phyloP scores from a whole-genome alignment of 805 yeast species.

The Pichia rugopelliculosa region DNA sequence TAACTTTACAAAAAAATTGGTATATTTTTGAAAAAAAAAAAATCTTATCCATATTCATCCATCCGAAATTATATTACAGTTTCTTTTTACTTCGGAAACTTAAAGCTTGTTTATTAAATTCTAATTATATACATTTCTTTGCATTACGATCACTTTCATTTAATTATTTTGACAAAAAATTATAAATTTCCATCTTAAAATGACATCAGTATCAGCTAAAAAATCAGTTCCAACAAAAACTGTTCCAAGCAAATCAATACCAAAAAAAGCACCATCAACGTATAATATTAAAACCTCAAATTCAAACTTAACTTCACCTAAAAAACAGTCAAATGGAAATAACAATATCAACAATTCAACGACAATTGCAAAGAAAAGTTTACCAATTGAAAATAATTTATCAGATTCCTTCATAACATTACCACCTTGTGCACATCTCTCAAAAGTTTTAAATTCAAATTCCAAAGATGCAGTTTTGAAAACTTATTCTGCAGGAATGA shows the following conservation, averaged over 20 bases:
- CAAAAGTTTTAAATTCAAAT: slow-evolving; percentile 39
- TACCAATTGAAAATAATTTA: neutral
- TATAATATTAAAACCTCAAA: neutral
- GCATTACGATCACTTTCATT: neutral
- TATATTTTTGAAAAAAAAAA: neutral
- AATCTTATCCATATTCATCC: neutral
- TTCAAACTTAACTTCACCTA: too few species aligned
- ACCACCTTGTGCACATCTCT: slow-evolving; percentile 43
- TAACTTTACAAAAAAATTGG: neutral
- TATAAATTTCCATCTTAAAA: neutral
- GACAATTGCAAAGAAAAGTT: neutral
- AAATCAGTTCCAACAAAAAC: neutral
- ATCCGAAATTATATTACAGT: neutral
- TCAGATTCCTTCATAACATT: slow-evolving; percentile 26
- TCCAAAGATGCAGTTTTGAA: slow-evolving; percentile 42
- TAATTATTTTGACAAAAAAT: neutral
- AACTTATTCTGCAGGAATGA: slow-evolving; percentile 47
- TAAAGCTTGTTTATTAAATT: too few species aligned
- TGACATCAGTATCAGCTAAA: neutral
- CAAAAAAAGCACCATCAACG: neutral
- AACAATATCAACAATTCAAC: neutral
- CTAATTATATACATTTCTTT: neutral
- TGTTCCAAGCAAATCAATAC: neutral
- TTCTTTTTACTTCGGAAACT: too few species aligned
- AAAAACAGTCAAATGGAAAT: neutral